A percentile compares a stretch with the other conserved stretches of the same genome.
Evolutionary conservation across 805 yeast genomes (phyloP).

Genomic region (Yarrowia bubula): DNA sequence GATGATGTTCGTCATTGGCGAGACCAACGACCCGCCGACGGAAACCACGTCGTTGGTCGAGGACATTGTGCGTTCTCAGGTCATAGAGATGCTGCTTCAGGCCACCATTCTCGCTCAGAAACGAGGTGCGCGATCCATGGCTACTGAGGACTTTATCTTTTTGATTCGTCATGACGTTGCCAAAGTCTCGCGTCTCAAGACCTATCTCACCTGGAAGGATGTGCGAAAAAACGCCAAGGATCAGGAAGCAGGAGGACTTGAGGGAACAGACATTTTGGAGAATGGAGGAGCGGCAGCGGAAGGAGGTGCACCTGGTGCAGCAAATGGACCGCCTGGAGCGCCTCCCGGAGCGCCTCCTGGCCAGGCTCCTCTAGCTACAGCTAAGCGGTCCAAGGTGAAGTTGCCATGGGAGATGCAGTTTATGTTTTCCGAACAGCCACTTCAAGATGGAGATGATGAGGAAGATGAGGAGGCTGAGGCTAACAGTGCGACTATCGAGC

Average conservation of each 20-base stretch:
- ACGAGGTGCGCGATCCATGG: conserved; percentile 78
- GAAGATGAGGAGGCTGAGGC: conserved; percentile 93
- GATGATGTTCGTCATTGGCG: conserved; percentile 99
- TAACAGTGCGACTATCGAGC: conserved; percentile 77
- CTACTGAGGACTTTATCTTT: conserved; percentile 92
- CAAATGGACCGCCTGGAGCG: background rate
- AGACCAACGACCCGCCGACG: conserved; percentile 88
- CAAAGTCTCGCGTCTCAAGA: conserved; percentile 84
- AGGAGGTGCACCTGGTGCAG: background rate
- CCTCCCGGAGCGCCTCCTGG: background rate
- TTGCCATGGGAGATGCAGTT: conserved; percentile 95
- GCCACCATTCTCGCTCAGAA: conserved; percentile 72
- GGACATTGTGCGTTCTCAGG: conserved; percentile 93
- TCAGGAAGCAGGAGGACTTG: conserved; percentile 61
- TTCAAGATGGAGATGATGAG: conserved; percentile 61
- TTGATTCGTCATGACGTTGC: conserved; percentile 90
- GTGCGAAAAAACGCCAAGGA: conserved; percentile 79
- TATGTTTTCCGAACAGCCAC: conserved; percentile 88
- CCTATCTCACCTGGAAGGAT: conserved; percentile 95
- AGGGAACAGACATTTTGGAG: conserved; percentile 53
- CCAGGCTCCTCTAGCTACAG: conserved; percentile 33
- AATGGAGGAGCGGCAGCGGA: conserved; percentile 43
- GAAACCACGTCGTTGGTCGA: conserved; percentile 92
- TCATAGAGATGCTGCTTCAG: conserved; percentile 76
- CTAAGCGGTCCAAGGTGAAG: conserved; percentile 71